Evolutionary conservation across 345 rosid species (phyloP), one percentile per base, ranked within the genome.

Genomic region (Aquilaria yunnanensis): DNA sequence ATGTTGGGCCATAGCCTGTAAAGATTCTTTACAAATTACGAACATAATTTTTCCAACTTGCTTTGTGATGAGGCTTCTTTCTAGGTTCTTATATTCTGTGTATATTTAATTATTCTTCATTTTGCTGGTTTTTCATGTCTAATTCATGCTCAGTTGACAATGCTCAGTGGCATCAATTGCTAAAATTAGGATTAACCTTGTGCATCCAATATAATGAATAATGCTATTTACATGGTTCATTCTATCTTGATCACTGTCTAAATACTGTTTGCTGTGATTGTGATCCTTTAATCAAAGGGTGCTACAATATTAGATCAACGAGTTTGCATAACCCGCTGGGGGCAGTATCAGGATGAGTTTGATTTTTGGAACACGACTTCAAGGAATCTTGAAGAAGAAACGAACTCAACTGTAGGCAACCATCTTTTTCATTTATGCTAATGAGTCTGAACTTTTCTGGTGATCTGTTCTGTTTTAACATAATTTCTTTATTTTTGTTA

Each of bases 271-370:
- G 45, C 48, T 49, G 45, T 56, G 33, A 49, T 63, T 11, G 69
- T 51, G 14, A 14, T 57, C 34, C 57, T 46, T 1, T 61, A 57
- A 43, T 60, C 63, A 34, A 69, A 90, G 96, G 97, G 97, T 49
- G 96, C 97, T 6, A 79, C 92, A 9, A 78, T 90, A 62, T 65
- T 80, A 70, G 96, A 87, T 64, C 83, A 85, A 61, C 85, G 81
- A 4, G 83, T 90, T 53, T 90, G 96, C 72, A 90, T 90, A 65
- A 77, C 87, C 9, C 81, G 73, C 65, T 90, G 96, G 96, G 97
- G 96, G 53, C 70, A 76, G 14, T 68, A 57, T 54, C 77, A 78
- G 13, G 84, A 85, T 54, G 96, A 78, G 64, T 80, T 73, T 37
- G 76, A 81, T 47, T 68, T 81, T 70, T 86, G 92, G 95, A 83